Evolutionary conservation across 345 rosid species (phyloP).

Genomic region (Eucalyptus microcorys): DNA sequence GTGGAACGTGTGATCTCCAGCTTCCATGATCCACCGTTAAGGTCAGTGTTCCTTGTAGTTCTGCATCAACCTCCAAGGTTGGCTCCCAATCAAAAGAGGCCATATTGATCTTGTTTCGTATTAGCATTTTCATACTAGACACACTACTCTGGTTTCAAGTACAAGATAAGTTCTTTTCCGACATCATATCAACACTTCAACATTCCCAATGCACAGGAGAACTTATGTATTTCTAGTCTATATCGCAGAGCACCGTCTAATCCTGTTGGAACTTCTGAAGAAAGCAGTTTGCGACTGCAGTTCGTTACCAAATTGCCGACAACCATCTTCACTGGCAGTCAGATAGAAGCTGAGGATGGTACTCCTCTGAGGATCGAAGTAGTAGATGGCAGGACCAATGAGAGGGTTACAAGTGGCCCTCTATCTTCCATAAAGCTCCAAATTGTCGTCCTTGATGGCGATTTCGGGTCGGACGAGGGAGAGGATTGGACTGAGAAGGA

Average conservation of each 20-base stretch:
- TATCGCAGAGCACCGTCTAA: not conserved
- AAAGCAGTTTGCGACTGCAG: slow-evolving; percentile 4
- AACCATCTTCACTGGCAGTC: slow-evolving; percentile 11
- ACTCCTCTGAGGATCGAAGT: slow-evolving; percentile 1
- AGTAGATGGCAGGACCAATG: slow-evolving; percentile 2
- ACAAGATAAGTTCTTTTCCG: not conserved
- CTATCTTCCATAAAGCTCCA: slow-evolving; percentile 16
- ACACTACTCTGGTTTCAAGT: not conserved
- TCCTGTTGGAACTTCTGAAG: not conserved
- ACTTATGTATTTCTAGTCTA: not conserved
- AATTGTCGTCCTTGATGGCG: slow-evolving; percentile 13
- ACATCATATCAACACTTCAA: not conserved
- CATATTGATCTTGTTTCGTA: not conserved
- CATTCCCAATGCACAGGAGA: not conserved
- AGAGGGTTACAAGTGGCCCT: slow-evolving; percentile 7
- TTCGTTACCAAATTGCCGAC: slow-evolving; percentile 1
- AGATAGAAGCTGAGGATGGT: slow-evolving; percentile 3
- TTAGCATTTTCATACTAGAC: not conserved
- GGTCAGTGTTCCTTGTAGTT: not conserved
- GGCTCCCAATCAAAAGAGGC: not conserved
- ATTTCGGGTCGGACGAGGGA: slow-evolving; percentile 6
- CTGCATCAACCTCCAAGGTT: not conserved
- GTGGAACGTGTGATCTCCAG: not conserved
- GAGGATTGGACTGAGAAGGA: slow-evolving; percentile 20
- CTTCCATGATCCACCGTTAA: not conserved